A percentile compares a stretch with the other conserved stretches of the same genome.
Evolutionary conservation across 768 basidiomycete species (phyloP).

Genomic region (Lactarius hatsudake): DNA sequence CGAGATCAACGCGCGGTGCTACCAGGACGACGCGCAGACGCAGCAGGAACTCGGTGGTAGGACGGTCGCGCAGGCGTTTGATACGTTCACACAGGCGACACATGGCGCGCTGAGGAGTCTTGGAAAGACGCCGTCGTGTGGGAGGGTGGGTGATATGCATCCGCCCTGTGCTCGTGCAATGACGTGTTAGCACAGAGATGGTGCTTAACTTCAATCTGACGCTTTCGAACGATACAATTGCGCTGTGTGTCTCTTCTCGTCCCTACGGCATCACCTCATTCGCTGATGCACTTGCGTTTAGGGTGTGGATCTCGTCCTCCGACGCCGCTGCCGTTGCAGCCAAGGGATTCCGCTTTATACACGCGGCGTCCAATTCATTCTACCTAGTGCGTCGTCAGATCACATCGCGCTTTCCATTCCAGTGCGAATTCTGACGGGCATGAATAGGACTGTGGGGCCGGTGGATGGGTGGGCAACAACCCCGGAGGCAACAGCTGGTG

Average conservation of each 20-base stretch:
- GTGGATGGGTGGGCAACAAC: conserved; percentile 62
- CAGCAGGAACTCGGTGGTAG: conserved; percentile 43
- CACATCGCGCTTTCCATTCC: background rate
- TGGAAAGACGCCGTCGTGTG: conserved; percentile 75
- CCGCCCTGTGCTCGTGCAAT: background rate
- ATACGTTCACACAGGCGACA: conserved; percentile 56
- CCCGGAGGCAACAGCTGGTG: conserved; percentile 60
- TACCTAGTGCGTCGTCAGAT: conserved; percentile 50
- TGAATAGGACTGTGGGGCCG: conserved; percentile 61
- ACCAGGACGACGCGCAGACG: conserved; percentile 55
- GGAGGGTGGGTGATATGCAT: conserved; percentile 52
- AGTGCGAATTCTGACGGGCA: background rate
- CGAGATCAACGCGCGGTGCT: conserved; percentile 70
- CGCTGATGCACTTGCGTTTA: conserved; percentile 27
- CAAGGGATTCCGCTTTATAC: conserved; percentile 60
- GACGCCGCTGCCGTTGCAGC: conserved; percentile 57
- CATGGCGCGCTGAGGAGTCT: conserved; percentile 52
- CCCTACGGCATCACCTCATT: background rate
- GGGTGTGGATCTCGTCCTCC: conserved; percentile 70
- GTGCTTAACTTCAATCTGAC: conserved; percentile 2
- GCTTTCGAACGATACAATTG: conserved; percentile 16
- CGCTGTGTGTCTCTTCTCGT: background rate
- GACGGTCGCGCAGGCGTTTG: conserved; percentile 66
- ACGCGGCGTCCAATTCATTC: conserved; percentile 72
- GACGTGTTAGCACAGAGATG: background rate